These are phyloP conservation scores for Exophiala xenobiotica DNA, from an alignment of 2,329 filamentous ascomycete genomes.

Conservation along the genomic window DNA sequence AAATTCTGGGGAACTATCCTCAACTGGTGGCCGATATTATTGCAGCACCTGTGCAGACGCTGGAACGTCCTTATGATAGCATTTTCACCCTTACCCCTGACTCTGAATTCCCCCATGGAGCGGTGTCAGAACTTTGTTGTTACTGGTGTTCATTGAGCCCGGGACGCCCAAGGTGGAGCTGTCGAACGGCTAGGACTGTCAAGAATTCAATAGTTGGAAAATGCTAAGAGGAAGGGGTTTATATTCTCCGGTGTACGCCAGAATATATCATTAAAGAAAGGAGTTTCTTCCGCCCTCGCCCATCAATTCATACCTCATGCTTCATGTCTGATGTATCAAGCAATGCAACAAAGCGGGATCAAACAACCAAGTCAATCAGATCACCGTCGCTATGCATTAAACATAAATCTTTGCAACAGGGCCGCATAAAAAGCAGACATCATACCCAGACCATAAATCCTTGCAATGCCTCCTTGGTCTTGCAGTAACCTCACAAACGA, in stretches of 20 bases:
- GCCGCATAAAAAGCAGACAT: conserved; percentile 5
- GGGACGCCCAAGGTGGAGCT: neutral
- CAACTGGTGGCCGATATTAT: no score
- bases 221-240: neutral
- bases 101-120: neutral
- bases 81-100: neutral
- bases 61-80: no score
- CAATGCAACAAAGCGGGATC: conserved; percentile 8
- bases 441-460: conserved; percentile 3
- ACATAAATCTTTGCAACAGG: conserved; percentile 4
- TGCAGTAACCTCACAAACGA: conserved; percentile 20
- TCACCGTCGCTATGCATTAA: conserved; percentile 29
- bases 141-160: neutral
- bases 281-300: conserved; percentile 10
- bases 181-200: neutral
- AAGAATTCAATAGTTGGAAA: conserved; percentile 1
- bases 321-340: conserved; percentile 16
- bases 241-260: conserved; percentile 2
- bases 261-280: conserved; percentile 14
- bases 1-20: conserved; percentile 10
- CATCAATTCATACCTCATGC: conserved; percentile 15
- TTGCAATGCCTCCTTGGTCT: conserved; percentile 6
- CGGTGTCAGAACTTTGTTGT: neutral
- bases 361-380: conserved; percentile 1
- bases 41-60: no score